Evolutionary conservation across 306 rosid species (phyloP).

Genomic region (Fragaria iinumae): DNA sequence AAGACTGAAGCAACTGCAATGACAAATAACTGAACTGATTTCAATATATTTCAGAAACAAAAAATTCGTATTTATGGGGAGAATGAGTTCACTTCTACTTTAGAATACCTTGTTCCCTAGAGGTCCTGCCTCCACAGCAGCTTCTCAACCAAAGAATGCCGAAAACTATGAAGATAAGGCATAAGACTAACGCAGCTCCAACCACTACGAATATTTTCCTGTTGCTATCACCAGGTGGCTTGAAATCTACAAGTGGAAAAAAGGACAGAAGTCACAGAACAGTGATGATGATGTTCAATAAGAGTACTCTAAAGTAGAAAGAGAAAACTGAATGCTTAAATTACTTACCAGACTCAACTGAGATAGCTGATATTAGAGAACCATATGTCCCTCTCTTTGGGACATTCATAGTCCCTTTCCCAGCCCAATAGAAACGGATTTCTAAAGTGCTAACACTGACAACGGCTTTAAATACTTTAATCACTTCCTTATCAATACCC

Average conservation of each 20-base stretch:
- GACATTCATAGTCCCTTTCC: constrained; percentile 39
- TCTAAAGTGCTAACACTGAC: constrained; percentile 34
- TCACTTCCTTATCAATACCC: constrained; percentile 38
- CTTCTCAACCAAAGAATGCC: constrained; percentile 24
- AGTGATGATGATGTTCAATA: background rate
- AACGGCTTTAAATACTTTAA: constrained; percentile 29
- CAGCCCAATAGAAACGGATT: constrained; percentile 46
- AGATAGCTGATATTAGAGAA: constrained; percentile 63
- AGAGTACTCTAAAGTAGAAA: background rate
- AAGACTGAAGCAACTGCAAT: no score
- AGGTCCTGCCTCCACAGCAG: background rate
- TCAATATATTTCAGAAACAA: no score
- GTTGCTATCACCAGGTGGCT: constrained; percentile 3
- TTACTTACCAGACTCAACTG: constrained; percentile 55
- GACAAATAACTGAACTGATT: no score
- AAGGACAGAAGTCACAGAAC: no score
- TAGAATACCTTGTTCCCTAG: constrained; percentile 24
- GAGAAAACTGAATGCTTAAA: background rate
- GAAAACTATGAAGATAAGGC: background rate
- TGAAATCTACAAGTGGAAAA: constrained; percentile 21
- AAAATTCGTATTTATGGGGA: no score
- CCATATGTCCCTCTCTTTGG: constrained; percentile 54
- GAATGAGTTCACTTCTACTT: no score
- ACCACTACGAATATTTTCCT: background rate
- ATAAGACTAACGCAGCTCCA: constrained; percentile 10